Conservation (phyloP, 1,284 basidiomycete genomes). For the Mycosarcoma maydis region DNA sequence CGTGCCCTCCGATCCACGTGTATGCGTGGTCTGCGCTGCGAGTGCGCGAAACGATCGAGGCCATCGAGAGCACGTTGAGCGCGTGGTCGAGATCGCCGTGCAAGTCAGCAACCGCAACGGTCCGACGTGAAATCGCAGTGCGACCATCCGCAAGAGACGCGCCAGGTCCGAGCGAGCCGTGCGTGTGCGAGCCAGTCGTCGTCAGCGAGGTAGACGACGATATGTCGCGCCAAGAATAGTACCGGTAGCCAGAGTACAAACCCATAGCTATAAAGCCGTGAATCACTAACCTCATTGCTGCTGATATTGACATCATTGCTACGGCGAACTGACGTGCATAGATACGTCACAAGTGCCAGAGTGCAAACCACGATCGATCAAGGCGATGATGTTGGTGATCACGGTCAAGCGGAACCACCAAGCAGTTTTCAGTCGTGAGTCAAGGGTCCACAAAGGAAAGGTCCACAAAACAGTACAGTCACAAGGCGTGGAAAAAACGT, state of each 20-base stretch:
- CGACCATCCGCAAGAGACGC: constrained; percentile 12
- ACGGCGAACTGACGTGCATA: neutral
- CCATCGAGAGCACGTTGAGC: constrained; percentile 58
- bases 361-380: too few species aligned
- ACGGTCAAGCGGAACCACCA: too few species aligned
- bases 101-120: constrained; percentile 62
- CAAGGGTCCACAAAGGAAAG: too few species aligned
- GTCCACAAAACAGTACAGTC: too few species aligned
- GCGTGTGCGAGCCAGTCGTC: neutral
- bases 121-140: constrained; percentile 22
- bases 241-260: constrained; percentile 21
- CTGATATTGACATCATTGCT: neutral
- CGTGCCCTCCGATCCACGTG: constrained; percentile 55
- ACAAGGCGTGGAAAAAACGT: too few species aligned
- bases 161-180: constrained; percentile 2
- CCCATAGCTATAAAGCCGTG: constrained; percentile 16
- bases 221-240: constrained; percentile 4
- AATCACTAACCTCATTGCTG: constrained; percentile 18
- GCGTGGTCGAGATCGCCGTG: constrained; percentile 63
- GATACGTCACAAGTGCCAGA: too few species aligned
- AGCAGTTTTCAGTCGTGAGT: too few species aligned
- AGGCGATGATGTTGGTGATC: too few species aligned
- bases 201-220: neutral
- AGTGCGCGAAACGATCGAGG: constrained; percentile 32
- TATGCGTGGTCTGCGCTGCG: neutral